Evolutionary conservation across 768 basidiomycete species (phyloP), one percentile per base, ranked within the genome.

Genomic region (Naematelia aurantialba): DNA sequence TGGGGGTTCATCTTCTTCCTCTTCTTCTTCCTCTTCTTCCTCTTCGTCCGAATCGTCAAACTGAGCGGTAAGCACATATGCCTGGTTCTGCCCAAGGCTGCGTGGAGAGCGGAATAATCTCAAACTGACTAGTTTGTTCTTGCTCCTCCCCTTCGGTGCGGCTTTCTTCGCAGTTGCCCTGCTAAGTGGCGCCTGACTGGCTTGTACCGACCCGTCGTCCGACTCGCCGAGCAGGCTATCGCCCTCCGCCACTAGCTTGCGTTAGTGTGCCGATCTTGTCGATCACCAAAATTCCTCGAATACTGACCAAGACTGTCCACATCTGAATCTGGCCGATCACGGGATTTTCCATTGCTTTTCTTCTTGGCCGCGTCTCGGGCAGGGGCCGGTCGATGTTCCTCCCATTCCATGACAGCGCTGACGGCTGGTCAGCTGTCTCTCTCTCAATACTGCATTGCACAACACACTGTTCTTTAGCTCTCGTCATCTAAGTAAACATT

Each of bases 171-270:
- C 78, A 52, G 74, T 76, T 22, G 71, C 53, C 8, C 68, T 34
- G 55, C 59, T 5, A 56, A 56, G 11, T 71, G 65, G 17, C n/a
- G 19, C 34, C 30, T 21, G 17, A n/a, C 52, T 31, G 19, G 17
- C 21, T 2, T 82, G 81, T 19, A 82, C 82, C 76, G 82, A 82
- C 78, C 78, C 85, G 29, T 83, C 86, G 17, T 80, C 77, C 79
- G 84, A 77, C 80, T 84, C 53, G 76, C 74, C 66, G 55, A 69
- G 60, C 53, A 56, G 55, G n/a, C 55, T 57, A 61, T 62, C 58
- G 25, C 55, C 59, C 24, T 50, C 59, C 24, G 52, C 63, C 59
- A 34, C n/a, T 19, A 19, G 27, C 30, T 26, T 5, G 29, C 22
- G 22, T 25, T 26, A 22, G 21, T 26, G 8, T 21, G 47, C 48